Base-by-base conservation (phyloP, 805 yeast species). In the Wickerhamomyces hampshirensis region DNA sequence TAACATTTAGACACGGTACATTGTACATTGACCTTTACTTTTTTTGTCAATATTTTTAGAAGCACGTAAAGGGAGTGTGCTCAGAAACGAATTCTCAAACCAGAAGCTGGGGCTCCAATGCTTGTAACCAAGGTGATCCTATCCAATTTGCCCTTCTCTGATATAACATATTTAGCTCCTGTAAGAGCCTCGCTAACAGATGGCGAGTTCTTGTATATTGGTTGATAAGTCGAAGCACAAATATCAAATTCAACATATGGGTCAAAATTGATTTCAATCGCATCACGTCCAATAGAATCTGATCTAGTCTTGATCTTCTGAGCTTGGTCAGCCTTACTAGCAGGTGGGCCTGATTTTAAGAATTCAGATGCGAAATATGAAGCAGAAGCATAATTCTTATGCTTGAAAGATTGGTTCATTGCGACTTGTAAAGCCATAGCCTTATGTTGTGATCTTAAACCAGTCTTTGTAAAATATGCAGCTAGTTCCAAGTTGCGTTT, bases 401-500 rank as follows among this genome's bases (percentile, higher is more conserved):
- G 71, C 58, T 84, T 85, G 73, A 85, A 88, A 27, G 93, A 77
- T 66, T 86, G 95, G 30, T 84, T 79, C 93, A 91, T 84, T 27
- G 99, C 98, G 38, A 88, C 96, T 59, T 87, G 94, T 51, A 88
- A 70, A 10, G 98, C 96, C 55, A 87, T 82, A 36, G 82, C 76
- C 41, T 83, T 76, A 62, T 93, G 98, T 6, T 83, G 81, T 24
- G 84, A 80, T 46, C 83, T 86, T 50, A 93, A 72, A 46, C 83
- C 75, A 18, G 89, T 81, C 56, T 76, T 80, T 11, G 98, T 87
- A 69, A 93, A 94, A 63, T 91, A 91, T 1, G 98, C 94, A 5
- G 98, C 98, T 48, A 93, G 68, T 62, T 93, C 98, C 55, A 93
- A 71, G 60, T 87, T 89, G 45, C 98, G 83, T 61, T 87, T 83